These are phyloP conservation scores for Botrytis elliptica DNA, from an alignment of 2,329 filamentous ascomycete genomes.

Conservation along the genomic window DNA sequence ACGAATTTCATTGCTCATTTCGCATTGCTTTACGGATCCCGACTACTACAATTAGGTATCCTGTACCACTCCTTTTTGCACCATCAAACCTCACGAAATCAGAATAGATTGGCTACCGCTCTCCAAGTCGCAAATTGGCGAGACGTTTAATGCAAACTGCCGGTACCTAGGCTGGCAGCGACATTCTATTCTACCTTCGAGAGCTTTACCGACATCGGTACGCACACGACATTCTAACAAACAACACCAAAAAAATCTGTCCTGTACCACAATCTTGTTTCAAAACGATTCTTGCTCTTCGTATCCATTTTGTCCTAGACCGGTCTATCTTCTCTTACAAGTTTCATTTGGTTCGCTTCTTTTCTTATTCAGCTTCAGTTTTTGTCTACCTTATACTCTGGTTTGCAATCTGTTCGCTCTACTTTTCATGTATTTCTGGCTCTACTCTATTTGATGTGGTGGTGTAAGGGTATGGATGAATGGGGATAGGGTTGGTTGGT, in stretches of 20 bases:
- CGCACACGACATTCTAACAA: neutral
- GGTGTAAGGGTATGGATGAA: neutral
- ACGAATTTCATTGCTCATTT: conserved; percentile 14
- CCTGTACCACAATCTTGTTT: conserved; percentile 8
- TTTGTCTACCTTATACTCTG: neutral
- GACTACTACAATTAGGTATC: neutral
- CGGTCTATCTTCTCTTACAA: neutral
- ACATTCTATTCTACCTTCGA: neutral
- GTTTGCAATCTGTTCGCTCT: neutral
- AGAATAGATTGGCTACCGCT: neutral
- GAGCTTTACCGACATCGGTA: neutral
- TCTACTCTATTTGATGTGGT: neutral
- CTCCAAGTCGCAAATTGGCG: neutral
- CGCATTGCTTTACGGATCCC: neutral
- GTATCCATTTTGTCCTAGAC: conserved; percentile 4
- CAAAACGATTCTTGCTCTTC: neutral
- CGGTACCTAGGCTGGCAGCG: neutral
- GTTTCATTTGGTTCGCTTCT: neutral
- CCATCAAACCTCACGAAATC: neutral
- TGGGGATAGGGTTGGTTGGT: neutral
- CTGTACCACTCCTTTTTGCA: neutral
- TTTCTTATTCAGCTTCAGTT: neutral
- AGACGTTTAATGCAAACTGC: neutral
- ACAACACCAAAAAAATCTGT: neutral
- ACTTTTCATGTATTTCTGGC: neutral